Evolutionary conservation across 768 basidiomycete species (phyloP), one percentile per base, ranked within the genome.

Genomic region (Russula abietina): DNA sequence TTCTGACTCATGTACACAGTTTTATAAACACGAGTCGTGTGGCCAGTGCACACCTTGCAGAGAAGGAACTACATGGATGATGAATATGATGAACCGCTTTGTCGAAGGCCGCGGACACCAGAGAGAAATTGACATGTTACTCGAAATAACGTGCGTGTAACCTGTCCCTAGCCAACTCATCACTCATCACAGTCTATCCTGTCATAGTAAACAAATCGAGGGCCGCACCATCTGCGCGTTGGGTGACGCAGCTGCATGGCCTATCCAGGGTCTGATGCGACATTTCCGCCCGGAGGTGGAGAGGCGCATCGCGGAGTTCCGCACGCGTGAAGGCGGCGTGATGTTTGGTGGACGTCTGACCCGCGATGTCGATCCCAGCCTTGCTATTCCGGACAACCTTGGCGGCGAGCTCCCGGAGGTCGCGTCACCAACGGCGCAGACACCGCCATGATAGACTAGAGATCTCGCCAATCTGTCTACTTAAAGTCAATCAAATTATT

Each of bases 71-170:
- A 97, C 93, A 0, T 98, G 96, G 96, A 93, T 99, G 91, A 92
- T 89, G 85, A 96, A 98, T 76, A 98, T 98, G 93, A 99, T 99
- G 96, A 83, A 93, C 73, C 87, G 96, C 52, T 85, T 99, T 80
- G 92, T 90, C 19, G 89, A 91, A 71, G 96, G 96, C 3, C 83
- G 95, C 12, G 91, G 88, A 0, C 91, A 95, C 70, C 81, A 82
- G 67, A 87, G 96, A 62, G 96, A 99, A 78, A 98, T 99, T 62
- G 96, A 98, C 74, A 98, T 98, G 96, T 80, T 99, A 14, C 83
- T 95, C 32, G 96, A 98, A 75, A 74, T 98, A 49, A 98, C 94
- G 90, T 92, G 70, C 52, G 83, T 78, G 22, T 6, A 48, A 30
- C 32, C 3, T 24, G 6, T 48, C 60, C 30, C 17, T 48, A 55